These are phyloP conservation scores for Suillus placidus DNA, from an alignment of 768 basidiomycete genomes.

Conservation along the genomic window DNA sequence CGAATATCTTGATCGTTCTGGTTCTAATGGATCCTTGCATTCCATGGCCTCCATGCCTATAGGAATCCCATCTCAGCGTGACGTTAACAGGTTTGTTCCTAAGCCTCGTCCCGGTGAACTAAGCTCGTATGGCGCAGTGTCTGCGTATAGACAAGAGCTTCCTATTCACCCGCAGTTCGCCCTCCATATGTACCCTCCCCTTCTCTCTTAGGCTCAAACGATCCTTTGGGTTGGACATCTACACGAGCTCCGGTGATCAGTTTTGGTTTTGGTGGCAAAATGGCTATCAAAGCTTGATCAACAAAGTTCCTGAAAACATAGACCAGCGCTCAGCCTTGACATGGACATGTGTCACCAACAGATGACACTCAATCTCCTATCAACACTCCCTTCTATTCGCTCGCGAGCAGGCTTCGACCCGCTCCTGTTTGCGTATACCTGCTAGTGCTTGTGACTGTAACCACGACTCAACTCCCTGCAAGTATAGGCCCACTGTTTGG, in stretches of 20 bases:
- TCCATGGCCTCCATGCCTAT: conserved; percentile 31
- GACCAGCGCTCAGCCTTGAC: too few species aligned
- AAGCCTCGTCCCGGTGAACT: conserved; percentile 23
- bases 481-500: too few species aligned
- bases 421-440: too few species aligned
- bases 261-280: conserved; percentile 93
- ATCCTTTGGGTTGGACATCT: conserved; percentile 74
- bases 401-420: too few species aligned
- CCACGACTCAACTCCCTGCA: too few species aligned
- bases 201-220: conserved; percentile 79
- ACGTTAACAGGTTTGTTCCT: conserved; percentile 30
- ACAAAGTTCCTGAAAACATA: too few species aligned
- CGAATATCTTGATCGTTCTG: conserved; percentile 41
- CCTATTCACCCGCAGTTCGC: conserved; percentile 39
- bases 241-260: conserved; percentile 78
- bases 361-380: too few species aligned
- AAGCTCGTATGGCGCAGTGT: conserved; percentile 17
- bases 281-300: too few species aligned
- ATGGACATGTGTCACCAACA: too few species aligned
- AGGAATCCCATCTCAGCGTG: conserved; percentile 26
- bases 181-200: conserved; percentile 82
- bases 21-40: conserved; percentile 48
- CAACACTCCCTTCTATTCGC: too few species aligned
- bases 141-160: conserved; percentile 30
- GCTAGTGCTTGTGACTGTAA: too few species aligned